Evolutionary conservation across 306 rosid genomes (phyloP), one percentile per base, ranked within the genome.

Genomic region (Trifolium fragiferum): DNA sequence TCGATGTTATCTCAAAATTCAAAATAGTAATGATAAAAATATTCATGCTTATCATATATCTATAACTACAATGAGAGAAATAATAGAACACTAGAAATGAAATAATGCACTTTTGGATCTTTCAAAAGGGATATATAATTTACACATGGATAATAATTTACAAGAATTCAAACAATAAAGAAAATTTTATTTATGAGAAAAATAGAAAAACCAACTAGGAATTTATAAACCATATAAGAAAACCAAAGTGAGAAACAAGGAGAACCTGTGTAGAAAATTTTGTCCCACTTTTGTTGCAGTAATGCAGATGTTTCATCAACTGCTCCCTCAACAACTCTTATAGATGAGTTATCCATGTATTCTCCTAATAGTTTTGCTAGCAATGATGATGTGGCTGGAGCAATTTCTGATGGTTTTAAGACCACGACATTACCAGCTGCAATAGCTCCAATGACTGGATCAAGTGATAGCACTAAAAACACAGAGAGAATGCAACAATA

Each of bases 211-310:
- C 66, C 63, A 78, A 27, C 70, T 60, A 58, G 66, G 73, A 43
- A 30, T 68, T 68, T 74, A 46, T 9, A 81, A 79, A 46, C 49
- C 43, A 47, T 21, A 12, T 23, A 77, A 23, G 53, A 73, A 67
- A 57, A 55, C 12, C 44, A 73, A 74, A 66, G 78, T 37, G 14
- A 23, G 30, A 78, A 78, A 76, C 27, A 74, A 72, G 73, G 57
- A 68, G 50, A 74, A 94, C 99, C 99, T 87, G 99, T 95, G 78
- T 95, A 95, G 79, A 86, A 95, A 82, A 95, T 92, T 77, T 95
- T 95, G 87, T 95, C 99, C 99, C 99, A 95, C 85, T 90, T 95
- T 60, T 95, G 99, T 87, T 95, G 92, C 76, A 95, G 78, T 68
- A 95, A 76, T 19, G 93, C 93, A 68, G 92, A 37, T 68, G 99